Evolutionary conservation across 768 basidiomycete genomes (phyloP).

Genomic region (Psilocybe cyanescens): DNA sequence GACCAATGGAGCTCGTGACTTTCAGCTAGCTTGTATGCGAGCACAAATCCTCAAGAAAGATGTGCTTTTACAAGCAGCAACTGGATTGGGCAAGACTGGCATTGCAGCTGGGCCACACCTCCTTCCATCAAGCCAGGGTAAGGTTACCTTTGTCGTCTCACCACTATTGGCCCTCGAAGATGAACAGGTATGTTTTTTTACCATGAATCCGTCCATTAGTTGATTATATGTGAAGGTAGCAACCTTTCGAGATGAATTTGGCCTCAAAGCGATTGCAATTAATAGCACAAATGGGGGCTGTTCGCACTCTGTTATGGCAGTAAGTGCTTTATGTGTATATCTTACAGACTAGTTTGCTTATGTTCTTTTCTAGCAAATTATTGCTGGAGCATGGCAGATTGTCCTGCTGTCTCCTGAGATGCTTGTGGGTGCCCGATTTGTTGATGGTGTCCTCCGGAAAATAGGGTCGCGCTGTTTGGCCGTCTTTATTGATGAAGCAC

Average conservation of each 20-base stretch:
- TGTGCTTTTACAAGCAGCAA: constrained; percentile 40
- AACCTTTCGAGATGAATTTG: constrained; percentile 35
- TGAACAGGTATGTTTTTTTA: constrained; percentile 25
- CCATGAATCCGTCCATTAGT: too few species aligned
- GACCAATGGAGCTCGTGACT: constrained; percentile 16
- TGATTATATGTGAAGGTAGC: constrained; percentile 20
- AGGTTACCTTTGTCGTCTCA: constrained; percentile 39
- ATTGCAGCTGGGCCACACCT: constrained; percentile 43
- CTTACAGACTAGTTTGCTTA: too few species aligned
- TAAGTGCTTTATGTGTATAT: constrained; percentile 4
- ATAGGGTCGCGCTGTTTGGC: constrained; percentile 26
- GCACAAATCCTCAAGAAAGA: constrained; percentile 34
- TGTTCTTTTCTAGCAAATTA: too few species aligned
- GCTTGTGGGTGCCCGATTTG: constrained; percentile 29
- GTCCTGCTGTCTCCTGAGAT: constrained; percentile 39
- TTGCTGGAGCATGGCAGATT: constrained; percentile 27
- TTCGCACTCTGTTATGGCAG: constrained; percentile 25
- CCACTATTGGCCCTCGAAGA: constrained; percentile 41
- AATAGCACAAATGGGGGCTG: constrained; percentile 35
- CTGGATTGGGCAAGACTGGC: constrained; percentile 41
- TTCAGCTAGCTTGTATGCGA: constrained; percentile 32
- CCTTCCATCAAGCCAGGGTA: constrained; percentile 21
- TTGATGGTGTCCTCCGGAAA: constrained; percentile 27
- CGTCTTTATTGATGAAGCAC: constrained; percentile 38
- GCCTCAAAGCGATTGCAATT: constrained; percentile 31